phyloP scores from a whole-genome alignment of 805 yeast genomes.

The Priceomyces medius region DNA sequence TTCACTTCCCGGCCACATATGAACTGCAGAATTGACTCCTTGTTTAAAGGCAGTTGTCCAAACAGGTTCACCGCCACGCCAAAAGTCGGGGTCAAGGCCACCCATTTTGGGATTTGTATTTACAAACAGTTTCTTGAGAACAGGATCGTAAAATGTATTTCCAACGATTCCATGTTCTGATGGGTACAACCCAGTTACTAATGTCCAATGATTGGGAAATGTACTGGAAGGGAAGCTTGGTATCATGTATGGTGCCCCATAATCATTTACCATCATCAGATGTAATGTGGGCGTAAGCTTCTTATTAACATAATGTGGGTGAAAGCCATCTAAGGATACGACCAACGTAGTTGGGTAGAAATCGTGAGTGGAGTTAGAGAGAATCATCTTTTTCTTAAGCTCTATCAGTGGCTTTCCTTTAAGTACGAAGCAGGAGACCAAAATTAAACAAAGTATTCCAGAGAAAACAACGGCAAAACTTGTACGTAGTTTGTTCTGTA shows the following conservation, averaged over 20 bases:
- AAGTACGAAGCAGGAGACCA: neutral
- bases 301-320: slow-evolving; percentile 77
- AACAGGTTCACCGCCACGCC: slow-evolving; percentile 85
- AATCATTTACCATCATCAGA: slow-evolving; percentile 48
- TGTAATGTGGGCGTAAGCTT: slow-evolving; percentile 71
- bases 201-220: slow-evolving; percentile 89
- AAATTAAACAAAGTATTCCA: slow-evolving; percentile 1
- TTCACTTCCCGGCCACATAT: slow-evolving; percentile 97
- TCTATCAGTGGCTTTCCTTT: neutral
- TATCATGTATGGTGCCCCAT: slow-evolving; percentile 76
- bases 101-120: slow-evolving; percentile 58
- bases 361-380: slow-evolving; percentile 62
- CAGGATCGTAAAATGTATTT: slow-evolving; percentile 72
- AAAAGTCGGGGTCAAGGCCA: slow-evolving; percentile 56
- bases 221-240: slow-evolving; percentile 90
- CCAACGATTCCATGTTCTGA: slow-evolving; percentile 85
- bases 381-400: slow-evolving; percentile 12
- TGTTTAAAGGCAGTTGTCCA: slow-evolving; percentile 76
- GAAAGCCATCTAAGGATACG: slow-evolving; percentile 85
- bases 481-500: slow-evolving; percentile 21
- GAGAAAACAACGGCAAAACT: slow-evolving; percentile 13
- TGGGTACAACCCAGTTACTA: slow-evolving; percentile 84
- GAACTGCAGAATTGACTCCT: slow-evolving; percentile 68
- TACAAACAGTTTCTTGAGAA: slow-evolving; percentile 52
- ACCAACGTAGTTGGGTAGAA: slow-evolving; percentile 80